Evolutionary conservation across 2,329 filamentous ascomycete genomes (phyloP).

Genomic region (Fusarium euwallaceae): DNA sequence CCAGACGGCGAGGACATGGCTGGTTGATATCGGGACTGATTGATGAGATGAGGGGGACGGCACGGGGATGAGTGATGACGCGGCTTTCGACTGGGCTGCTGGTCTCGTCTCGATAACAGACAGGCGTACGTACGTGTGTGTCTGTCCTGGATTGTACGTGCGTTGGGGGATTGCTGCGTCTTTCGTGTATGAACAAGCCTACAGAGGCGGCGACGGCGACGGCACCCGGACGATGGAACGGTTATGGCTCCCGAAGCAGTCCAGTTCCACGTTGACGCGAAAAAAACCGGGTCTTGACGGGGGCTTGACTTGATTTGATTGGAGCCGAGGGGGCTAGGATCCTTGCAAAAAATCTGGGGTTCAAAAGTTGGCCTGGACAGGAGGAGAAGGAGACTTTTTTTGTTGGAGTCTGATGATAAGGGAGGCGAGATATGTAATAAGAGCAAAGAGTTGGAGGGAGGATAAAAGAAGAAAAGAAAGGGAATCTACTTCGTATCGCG

Average conservation of each 20-base stretch:
- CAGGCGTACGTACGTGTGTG: constrained; percentile 7
- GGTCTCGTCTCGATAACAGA: constrained; percentile 9
- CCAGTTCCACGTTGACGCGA: constrained; percentile 40
- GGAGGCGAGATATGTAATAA: constrained; percentile 22
- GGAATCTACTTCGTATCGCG: neutral
- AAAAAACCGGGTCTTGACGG: constrained; percentile 35
- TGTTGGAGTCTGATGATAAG: constrained; percentile 13
- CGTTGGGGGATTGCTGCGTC: neutral
- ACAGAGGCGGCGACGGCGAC: constrained; percentile 10
- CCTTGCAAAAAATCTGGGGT: constrained; percentile 40
- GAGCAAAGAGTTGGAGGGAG: constrained; percentile 21
- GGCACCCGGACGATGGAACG: constrained; percentile 32
- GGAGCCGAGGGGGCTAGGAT: constrained; percentile 18
- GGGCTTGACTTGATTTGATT: constrained; percentile 29
- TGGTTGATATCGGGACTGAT: constrained; percentile 10
- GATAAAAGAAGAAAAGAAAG: neutral
- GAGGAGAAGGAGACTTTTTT: neutral
- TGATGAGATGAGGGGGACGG: neutral
- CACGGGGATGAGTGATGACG: constrained; percentile 23
- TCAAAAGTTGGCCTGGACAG: constrained; percentile 30
- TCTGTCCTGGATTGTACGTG: neutral
- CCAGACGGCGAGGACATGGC: constrained; percentile 58
- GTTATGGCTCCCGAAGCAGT: constrained; percentile 37
- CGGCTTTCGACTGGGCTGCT: constrained; percentile 39
- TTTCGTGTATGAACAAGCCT: constrained; percentile 12